phyloP scores from a whole-genome alignment of 768 basidiomycete species.

The Lactarius evosmus region DNA sequence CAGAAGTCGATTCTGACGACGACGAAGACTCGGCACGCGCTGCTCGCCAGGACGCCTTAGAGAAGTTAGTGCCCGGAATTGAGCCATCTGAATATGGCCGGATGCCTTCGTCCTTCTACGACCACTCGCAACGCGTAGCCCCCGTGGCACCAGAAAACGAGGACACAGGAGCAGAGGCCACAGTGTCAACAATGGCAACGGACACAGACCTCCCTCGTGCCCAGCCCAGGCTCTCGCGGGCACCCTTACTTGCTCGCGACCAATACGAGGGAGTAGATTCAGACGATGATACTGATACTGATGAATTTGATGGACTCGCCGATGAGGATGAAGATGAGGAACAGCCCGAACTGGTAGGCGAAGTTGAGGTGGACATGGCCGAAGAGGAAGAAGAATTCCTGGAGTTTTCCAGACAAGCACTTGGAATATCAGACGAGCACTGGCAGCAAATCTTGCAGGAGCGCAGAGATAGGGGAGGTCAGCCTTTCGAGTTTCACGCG shows the following conservation, averaged over 20 bases:
- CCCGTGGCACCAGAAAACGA: conserved; percentile 46
- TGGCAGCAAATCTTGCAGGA: conserved; percentile 86
- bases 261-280: conserved; percentile 91
- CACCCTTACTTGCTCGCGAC: conserved; percentile 78
- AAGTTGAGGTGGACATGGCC: conserved; percentile 86
- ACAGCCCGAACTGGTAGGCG: conserved; percentile 76
- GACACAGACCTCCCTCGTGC: conserved; percentile 3
- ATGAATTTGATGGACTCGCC: conserved; percentile 53
- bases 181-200: not conserved
- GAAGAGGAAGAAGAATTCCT: conserved; percentile 94
- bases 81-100: conserved; percentile 84
- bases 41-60: conserved; percentile 64
- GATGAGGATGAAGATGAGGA: conserved; percentile 74
- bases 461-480: conserved; percentile 77
- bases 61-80: conserved; percentile 76
- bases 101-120: conserved; percentile 71
- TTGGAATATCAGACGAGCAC: conserved; percentile 86
- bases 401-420: conserved; percentile 87
- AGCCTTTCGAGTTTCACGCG: conserved; percentile 32
- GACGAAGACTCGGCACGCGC: conserved; percentile 30
- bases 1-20: conserved; percentile 27
- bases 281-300: conserved; percentile 82
- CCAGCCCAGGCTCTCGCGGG: conserved; percentile 49
- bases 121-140: conserved; percentile 65
- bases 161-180: conserved; percentile 33